A percentile compares a stretch with the other conserved stretches of the same genome.
phyloP scores from a whole-genome alignment of 352 stramenopile genomes.

The Peronospora destructor region DNA sequence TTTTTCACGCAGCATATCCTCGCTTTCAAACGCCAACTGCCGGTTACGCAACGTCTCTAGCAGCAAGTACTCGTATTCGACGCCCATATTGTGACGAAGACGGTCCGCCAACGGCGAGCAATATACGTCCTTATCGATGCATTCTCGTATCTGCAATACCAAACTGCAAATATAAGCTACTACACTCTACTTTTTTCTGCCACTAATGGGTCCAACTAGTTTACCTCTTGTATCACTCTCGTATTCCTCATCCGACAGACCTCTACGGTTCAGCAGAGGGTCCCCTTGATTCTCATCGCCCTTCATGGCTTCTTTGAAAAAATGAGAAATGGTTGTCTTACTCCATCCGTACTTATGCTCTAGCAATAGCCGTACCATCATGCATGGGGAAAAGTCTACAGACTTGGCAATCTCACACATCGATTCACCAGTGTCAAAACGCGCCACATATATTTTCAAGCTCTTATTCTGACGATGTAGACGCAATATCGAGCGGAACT shows the following conservation, averaged over 20 bases:
- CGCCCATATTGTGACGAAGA: constrained; percentile 64
- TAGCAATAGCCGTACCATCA: constrained; percentile 57
- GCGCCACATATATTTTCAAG: constrained; percentile 45
- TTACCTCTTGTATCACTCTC: constrained; percentile 28
- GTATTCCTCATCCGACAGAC: constrained; percentile 25
- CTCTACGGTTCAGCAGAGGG: constrained; percentile 11
- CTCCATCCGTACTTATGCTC: constrained; percentile 48
- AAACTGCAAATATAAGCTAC: neutral
- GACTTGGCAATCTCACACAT: constrained; percentile 38
- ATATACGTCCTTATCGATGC: constrained; percentile 54
- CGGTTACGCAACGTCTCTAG: constrained; percentile 61
- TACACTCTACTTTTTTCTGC: neutral
- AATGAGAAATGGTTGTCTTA: constrained; percentile 61
- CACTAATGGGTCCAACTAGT: neutral
- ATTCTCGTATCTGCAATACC: constrained; percentile 48
- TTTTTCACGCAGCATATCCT: constrained; percentile 70
- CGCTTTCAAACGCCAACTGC: constrained; percentile 74
- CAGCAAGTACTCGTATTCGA: constrained; percentile 85
- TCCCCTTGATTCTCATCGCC: constrained; percentile 16
- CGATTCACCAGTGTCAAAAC: constrained; percentile 27
- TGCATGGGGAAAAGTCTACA: constrained; percentile 56
- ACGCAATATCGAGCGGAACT: constrained; percentile 37
- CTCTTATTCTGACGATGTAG: constrained; percentile 54
- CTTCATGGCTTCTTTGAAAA: constrained; percentile 50
- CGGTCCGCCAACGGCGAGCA: constrained; percentile 76